These are phyloP conservation scores for sunflower (Helianthus annuus) DNA, from an alignment of 129 eudicot species.

Conservation along the genomic window HanXRQr2.0-SUNRISE NC_035433.2:77858145-77858644, in stretches of 20 bases:
- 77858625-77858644: constrained; percentile 33
- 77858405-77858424: constrained; percentile 19
- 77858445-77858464: constrained; percentile 38
- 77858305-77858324: constrained; percentile 6
- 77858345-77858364: constrained; percentile 24
- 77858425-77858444: constrained; percentile 33
- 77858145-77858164: no score
- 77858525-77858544: constrained; percentile 34
- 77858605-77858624: constrained; percentile 20
- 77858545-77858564: constrained; percentile 38
- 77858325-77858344: constrained; percentile 33
- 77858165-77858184: neutral
- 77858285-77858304: neutral
- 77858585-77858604: constrained; percentile 23
- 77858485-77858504: constrained; percentile 28
- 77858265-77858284: constrained; percentile 41
- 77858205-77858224: constrained; percentile 29
- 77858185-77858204: constrained; percentile 35
- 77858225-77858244: constrained; percentile 25
- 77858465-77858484: constrained; percentile 42
- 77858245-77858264: constrained; percentile 26
- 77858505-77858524: constrained; percentile 35
- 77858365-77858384: constrained; percentile 23
- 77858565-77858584: constrained; percentile 30
- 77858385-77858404: constrained; percentile 36